Percentiles rank a stretch among this genome's conserved stretches.
Evolutionary conservation across 2,329 filamentous ascomycete genomes (phyloP).

Genomic region (Colletotrichum sp.): DNA sequence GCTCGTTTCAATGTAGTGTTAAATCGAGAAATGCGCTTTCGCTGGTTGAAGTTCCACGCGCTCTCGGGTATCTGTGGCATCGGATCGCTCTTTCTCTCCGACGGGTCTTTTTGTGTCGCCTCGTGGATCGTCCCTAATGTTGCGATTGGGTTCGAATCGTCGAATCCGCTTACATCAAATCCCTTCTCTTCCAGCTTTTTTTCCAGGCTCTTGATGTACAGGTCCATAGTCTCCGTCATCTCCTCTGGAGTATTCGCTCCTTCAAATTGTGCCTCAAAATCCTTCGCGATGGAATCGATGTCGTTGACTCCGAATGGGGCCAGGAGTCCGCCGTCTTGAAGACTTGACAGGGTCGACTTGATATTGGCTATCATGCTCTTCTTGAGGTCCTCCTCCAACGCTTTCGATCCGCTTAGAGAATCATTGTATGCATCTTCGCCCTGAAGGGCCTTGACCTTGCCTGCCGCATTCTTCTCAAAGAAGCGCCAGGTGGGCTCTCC

Average conservation of each 20-base stretch:
- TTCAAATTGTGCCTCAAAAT: constrained; percentile 16
- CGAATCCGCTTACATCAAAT: constrained; percentile 7
- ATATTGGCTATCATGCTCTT: constrained; percentile 24
- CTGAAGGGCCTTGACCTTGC: constrained; percentile 40
- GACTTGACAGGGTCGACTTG: constrained; percentile 30
- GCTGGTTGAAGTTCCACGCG: constrained; percentile 40
- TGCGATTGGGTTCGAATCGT: constrained; percentile 15
- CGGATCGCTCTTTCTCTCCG: constrained; percentile 4
- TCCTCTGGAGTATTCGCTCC: constrained; percentile 35
- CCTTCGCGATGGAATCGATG: constrained; percentile 47
- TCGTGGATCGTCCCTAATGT: constrained; percentile 8
- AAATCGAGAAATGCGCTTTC: constrained; percentile 40
- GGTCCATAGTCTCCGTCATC: constrained; percentile 35
- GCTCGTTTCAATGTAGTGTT: constrained; percentile 35
- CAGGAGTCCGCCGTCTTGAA: constrained; percentile 23
- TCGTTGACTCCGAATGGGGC: constrained; percentile 46
- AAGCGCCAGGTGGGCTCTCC: constrained; percentile 40
- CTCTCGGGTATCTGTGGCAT: constrained; percentile 40
- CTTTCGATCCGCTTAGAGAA: constrained; percentile 36
- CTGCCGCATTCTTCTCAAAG: constrained; percentile 51
- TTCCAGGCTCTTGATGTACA: constrained; percentile 39
- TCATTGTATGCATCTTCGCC: constrained; percentile 44
- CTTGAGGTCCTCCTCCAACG: constrained; percentile 31
- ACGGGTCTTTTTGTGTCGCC: constrained; percentile 24
- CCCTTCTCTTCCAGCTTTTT: constrained; percentile 20